phyloP scores from a whole-genome alignment of 129 eudicot genomes.

The Calendula officinalis region DNA sequence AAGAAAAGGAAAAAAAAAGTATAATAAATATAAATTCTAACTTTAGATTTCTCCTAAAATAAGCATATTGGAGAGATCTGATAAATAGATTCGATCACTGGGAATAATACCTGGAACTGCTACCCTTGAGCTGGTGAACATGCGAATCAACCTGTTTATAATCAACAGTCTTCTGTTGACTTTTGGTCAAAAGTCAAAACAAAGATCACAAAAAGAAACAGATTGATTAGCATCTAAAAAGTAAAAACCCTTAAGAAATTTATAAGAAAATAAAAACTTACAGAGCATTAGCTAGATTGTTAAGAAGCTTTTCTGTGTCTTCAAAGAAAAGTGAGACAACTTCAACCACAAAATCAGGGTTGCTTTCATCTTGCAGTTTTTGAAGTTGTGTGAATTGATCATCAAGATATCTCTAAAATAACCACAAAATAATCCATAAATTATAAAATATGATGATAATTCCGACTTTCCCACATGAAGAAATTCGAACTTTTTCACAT shows the following conservation, averaged over 20 bases:
- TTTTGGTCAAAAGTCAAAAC: conserved; percentile 27
- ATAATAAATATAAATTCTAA: not conserved
- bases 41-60: not conserved
- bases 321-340: conserved; percentile 72
- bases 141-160: conserved; percentile 76
- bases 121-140: conserved; percentile 81
- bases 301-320: conserved; percentile 71
- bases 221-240: conserved; percentile 5
- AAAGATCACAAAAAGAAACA: conserved; percentile 4
- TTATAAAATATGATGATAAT: not conserved
- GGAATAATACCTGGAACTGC: conserved; percentile 64
- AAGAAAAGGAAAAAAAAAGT: too few relatives aligned
- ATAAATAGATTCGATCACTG: not conserved
- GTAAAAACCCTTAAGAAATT: not conserved
- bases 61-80: not conserved
- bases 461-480: not conserved
- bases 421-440: conserved; percentile 5
- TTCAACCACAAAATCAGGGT: conserved; percentile 79
- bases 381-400: conserved; percentile 73
- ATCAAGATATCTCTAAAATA: conserved; percentile 60
- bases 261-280: conserved; percentile 27
- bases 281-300: conserved; percentile 73
- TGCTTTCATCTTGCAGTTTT: conserved; percentile 79
- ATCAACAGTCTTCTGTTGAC: conserved; percentile 66
- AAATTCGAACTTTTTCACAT: too few relatives aligned